Base-by-base conservation (phyloP, 2,329 filamentous ascomycete species). In the Pseudonectria foliicola region DNA sequence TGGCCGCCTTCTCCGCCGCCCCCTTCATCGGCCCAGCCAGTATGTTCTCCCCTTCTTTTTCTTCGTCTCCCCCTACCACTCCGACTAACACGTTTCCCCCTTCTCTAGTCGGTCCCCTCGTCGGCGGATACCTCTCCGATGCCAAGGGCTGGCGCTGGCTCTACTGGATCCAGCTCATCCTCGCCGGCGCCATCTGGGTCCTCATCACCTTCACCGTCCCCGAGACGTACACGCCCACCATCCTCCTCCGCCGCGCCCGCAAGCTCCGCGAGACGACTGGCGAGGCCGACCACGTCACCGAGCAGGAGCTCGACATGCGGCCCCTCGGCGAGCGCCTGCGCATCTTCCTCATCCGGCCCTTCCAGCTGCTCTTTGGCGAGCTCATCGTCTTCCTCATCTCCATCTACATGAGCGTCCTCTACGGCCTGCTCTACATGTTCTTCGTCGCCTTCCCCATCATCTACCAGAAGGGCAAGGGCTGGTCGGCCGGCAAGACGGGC, bases 181-280 rank as follows among this genome's bases (percentile, higher is more conserved):
- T 92, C 10, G 68, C 82, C 16, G 78, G 70, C 11, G 55, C 80
- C 31, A 74, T 82, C 48, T 92, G 82, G 77, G 40, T 82, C 13
- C 56, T 90, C 40, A 88, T 92, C 59, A 82, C 80, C 21, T 89
- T 93, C 61, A 92, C 85, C n/a, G 81, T 94, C 0, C 85, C 86
- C 2, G 88, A 94, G 60, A 95, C 88, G 0, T 94, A 92, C 56
- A 80, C 86, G 0, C 86, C 88, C 0, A 83, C 77, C 0, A 78
- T 95, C 33, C 74, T 95, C 12, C 73, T 75, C 34, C 64, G 63
- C 21, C 74, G 86, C 10, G 88, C 88, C 3, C 68, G 71, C 52
- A 84, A 85, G 56, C 64, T 92, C 41, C 75, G 87, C 34, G 76
- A 80, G 54, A 60, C 77, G 23, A 82, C 84, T 2, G 78, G 80